Base-by-base conservation (phyloP, 495 filamentous ascomycete species). In the Penicillium salamii region DNA sequence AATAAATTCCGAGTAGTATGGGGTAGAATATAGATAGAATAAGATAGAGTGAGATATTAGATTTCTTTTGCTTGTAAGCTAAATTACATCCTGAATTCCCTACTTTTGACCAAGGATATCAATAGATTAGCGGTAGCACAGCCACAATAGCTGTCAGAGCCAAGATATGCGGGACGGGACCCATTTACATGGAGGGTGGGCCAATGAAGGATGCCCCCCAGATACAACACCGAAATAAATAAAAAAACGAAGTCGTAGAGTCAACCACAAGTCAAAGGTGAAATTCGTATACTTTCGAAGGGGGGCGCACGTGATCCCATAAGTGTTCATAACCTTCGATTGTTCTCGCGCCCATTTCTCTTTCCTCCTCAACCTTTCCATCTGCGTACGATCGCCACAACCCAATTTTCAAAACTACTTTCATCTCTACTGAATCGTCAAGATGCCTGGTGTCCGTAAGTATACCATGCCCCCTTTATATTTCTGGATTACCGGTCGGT, bases 371-470 rank as follows among this genome's bases (percentile, higher is more conserved):
- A 37, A 37, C 44, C 7, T 28, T 28, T 28, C 23, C n/a, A 7
- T 34, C 13, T 34, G 33, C 33, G 31, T 17, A 29, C 12, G 9
- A n/a, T n/a, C n/a, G n/a, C n/a, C n/a, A n/a, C n/a, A n/a, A n/a
- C n/a, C n/a, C n/a, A n/a, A n/a, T n/a, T n/a, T n/a, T n/a, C n/a
- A n/a, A n/a, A n/a, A n/a, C n/a, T n/a, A n/a, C n/a, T n/a, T n/a
- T n/a, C n/a, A n/a, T n/a, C n/a, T n/a, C n/a, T n/a, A n/a, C n/a
- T n/a, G n/a, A n/a, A n/a, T n/a, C n/a, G 18, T 31, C 26, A 40
- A 39, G 15, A 48, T 48, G 46, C 46, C 46, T 48, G 46, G 46
- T 48, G 46, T 48, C 40, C 46, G 46, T 48, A 21, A 48, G 46
- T 48, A 24, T 14, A 24, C 11, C 21, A 41, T 19, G 17, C 9